Conservation (phyloP, 306 rosid species). For the Cajanus cajan region DNA sequence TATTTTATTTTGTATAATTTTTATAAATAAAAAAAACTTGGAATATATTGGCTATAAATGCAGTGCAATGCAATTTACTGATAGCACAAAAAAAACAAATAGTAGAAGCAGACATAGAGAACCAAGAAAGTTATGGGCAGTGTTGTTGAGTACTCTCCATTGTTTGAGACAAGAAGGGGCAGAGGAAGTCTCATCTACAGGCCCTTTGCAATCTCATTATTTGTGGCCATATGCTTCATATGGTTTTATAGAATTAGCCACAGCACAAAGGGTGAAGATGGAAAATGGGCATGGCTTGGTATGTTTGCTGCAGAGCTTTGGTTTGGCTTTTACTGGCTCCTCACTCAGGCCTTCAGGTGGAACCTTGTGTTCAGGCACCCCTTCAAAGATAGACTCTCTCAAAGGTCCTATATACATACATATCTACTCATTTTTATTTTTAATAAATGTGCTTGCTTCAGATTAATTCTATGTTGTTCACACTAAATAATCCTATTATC, state of each 20-base stretch:
- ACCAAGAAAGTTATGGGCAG: background rate
- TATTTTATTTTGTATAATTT: too few species aligned
- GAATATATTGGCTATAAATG: background rate
- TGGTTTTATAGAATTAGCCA: conserved; percentile 62
- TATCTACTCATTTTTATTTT: background rate
- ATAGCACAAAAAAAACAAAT: background rate
- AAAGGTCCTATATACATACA: conserved; percentile 38
- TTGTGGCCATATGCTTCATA: conserved; percentile 57
- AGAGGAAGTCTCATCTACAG: conserved; percentile 48
- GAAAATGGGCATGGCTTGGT: conserved; percentile 59
- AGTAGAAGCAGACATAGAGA: background rate
- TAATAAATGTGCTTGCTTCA: background rate
- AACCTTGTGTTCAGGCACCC: conserved; percentile 51
- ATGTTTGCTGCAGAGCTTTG: conserved; percentile 68
- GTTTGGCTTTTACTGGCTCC: conserved; percentile 81
- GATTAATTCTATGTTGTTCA: background rate
- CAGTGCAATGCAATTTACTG: background rate
- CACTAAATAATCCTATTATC: background rate
- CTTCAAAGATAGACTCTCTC: conserved; percentile 57
- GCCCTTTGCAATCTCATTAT: conserved; percentile 46
- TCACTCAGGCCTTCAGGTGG: conserved; percentile 72
- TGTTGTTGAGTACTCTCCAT: conserved; percentile 16
- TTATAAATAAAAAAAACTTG: too few species aligned
- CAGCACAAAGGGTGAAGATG: conserved; percentile 32
- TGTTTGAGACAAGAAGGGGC: conserved; percentile 57